Evolutionary conservation across 2,329 filamentous ascomycete genomes (phyloP), one percentile per base, ranked within the genome.

Genomic region (Fusarium pilosicola): DNA sequence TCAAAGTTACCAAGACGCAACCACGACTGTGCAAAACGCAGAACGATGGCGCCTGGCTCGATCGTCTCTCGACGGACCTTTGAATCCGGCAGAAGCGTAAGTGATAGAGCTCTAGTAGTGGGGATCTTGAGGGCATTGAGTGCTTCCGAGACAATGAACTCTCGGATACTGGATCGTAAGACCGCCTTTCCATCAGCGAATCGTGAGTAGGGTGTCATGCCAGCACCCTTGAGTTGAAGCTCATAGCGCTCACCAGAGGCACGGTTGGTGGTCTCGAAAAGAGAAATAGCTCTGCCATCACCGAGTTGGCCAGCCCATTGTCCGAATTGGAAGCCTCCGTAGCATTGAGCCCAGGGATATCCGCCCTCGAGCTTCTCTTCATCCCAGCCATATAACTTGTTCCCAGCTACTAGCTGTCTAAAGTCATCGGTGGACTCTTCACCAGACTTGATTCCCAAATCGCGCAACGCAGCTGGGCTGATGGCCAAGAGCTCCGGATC

Each of bases 321-420:
- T 11, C 96, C 96, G 80, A 92, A 91, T 79, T 91, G 88, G 79
- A 88, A 90, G 64, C 96, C 96, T 65, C 96, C 96, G 81, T 99
- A 99, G 84, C 96, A 98, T 84, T 99, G 96, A 38, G 96, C 95
- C 96, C 96, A 99, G 0, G 96, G 96, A 81, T 99, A 99, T 48
- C 96, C 91, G 26, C 93, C 92, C 65, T 90, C 85, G 30, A 84
- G 80, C 74, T 86, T 87, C 65, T 90, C 88, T 66, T 92, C 89
- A 73, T 94, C 89, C 89, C 93, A 93, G 56, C 95, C 96, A 63
- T 93, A 89, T 20, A 98, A 88, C 79, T 90, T 91, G 80, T 96
- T 97, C 6, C 96, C 96, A 0, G 93, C 90, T 12, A 97, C 93
- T 2, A 94, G 87, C 68, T 93, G 87, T 70, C 89, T 88, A 81